Evolutionary conservation across 2,329 filamentous ascomycete species (phyloP), one percentile per base, ranked within the genome.

Genomic region (Fusarium sp.): DNA sequence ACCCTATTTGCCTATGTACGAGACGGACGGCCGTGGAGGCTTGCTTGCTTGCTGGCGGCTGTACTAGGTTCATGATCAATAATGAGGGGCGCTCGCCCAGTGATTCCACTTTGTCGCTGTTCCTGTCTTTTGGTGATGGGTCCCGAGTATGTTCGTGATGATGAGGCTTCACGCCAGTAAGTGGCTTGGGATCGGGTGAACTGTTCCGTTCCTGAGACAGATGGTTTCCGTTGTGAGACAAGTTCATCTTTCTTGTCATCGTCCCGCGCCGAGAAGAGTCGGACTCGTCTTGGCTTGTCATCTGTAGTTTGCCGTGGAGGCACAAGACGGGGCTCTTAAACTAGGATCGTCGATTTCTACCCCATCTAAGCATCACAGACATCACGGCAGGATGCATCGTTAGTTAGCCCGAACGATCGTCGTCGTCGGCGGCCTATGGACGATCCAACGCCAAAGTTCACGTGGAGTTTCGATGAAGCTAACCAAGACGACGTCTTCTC

Each of bases 61-160:
- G 66, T 73, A 73, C 72, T 75, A 75, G 72, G 63, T 73, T 70
- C 63, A 75, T 66, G 69, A 75, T 66, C 72, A 75, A 75, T 73
- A 75, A 75, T 67, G 70, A 75, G 69, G 72, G 72, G 72, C 69
- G 72, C 63, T 75, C 63, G 66, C 72, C 72, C 72, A 60, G 72
- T 75, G 69, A 73, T 75, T 73, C 69, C 72, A 75, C 65, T 50
- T 47, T 70, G 27, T 56, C 52, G 52, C 52, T 50, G 66, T 65
- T 71, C 56, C 66, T 75, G 60, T 61, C n/a, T 59, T 54, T 38
- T 24, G 54, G 58, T 69, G 67, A 50, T 57, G 63, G 56, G 64
- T 58, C 64, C 29, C 34, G 31, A 66, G 34, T 62, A 60, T 65
- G 69, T 68, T 59, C 63, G 45, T 62, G 67, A 63, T 70, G 62